Percentiles rank a stretch among this genome's conserved stretches.
Evolutionary conservation across 148 eudicot species (phyloP).

Genomic region (Amaranthus cruentus): DNA sequence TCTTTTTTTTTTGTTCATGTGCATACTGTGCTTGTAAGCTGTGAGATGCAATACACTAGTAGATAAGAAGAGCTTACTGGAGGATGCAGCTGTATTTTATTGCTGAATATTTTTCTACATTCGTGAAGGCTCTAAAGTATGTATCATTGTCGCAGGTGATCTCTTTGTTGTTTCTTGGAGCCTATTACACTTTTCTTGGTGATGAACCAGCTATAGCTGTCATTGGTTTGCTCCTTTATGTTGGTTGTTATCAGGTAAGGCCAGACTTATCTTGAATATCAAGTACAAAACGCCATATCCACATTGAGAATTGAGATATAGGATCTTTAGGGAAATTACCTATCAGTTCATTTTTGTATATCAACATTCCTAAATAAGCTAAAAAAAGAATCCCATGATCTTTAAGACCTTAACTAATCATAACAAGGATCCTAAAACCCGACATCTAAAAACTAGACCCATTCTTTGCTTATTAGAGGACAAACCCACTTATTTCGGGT

Average conservation of each 20-base stretch:
- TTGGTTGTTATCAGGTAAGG: slow-evolving; percentile 93
- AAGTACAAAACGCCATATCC: background rate
- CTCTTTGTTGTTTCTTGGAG: slow-evolving; percentile 77
- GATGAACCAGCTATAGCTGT: slow-evolving; percentile 78
- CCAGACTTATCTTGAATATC: slow-evolving; percentile 2
- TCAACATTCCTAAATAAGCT: background rate
- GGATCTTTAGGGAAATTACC: background rate
- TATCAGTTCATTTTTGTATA: background rate
- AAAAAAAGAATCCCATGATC: background rate
- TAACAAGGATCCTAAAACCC: background rate
- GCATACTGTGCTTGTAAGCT: background rate
- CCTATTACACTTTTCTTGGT: slow-evolving; percentile 83
- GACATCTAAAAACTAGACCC: background rate
- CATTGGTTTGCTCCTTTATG: slow-evolving; percentile 71
- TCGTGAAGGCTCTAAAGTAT: background rate
- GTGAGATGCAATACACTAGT: background rate
- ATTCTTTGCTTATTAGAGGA: background rate
- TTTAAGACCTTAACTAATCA: background rate
- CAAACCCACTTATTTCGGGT: background rate
- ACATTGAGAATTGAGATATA: background rate
- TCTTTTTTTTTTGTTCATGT: background rate
- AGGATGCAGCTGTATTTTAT: background rate
- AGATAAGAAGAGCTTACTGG: background rate
- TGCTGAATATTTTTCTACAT: background rate
- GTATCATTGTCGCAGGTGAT: slow-evolving; percentile 45